phyloP scores from a whole-genome alignment of 495 filamentous ascomycete genomes.

The Mytilinidion resinicola region DNA sequence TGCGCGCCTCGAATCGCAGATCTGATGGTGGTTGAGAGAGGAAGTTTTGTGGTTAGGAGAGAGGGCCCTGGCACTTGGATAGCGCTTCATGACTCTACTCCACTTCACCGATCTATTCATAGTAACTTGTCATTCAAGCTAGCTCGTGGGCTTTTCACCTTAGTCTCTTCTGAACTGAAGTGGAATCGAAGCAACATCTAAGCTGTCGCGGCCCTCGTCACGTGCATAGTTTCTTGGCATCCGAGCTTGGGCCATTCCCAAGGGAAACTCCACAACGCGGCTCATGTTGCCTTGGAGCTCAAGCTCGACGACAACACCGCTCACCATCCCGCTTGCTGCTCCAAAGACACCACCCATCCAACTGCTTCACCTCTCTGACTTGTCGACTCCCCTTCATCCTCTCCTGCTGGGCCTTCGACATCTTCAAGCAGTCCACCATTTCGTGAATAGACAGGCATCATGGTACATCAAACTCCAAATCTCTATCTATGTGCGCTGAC shows the following conservation, averaged over 20 bases:
- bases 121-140: no score
- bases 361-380: background rate
- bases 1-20: no score
- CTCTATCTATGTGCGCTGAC: slow-evolving; percentile 16
- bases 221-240: no score
- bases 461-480: background rate
- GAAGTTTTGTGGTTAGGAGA: no score
- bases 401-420: background rate
- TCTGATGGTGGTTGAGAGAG: no score
- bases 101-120: no score
- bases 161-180: no score
- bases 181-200: no score
- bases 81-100: no score
- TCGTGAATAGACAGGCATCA: background rate
- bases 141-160: no score
- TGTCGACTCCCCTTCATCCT: background rate
- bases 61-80: no score
- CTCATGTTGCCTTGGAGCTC: slow-evolving; percentile 3
- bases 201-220: no score
- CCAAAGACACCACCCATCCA: background rate
- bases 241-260: background rate
- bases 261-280: background rate
- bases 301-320: background rate
- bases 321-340: background rate
- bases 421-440: background rate